Conservation (phyloP, 225 moss, liverwort and hornwort species). For the Takakia lepidozioides region DNA sequence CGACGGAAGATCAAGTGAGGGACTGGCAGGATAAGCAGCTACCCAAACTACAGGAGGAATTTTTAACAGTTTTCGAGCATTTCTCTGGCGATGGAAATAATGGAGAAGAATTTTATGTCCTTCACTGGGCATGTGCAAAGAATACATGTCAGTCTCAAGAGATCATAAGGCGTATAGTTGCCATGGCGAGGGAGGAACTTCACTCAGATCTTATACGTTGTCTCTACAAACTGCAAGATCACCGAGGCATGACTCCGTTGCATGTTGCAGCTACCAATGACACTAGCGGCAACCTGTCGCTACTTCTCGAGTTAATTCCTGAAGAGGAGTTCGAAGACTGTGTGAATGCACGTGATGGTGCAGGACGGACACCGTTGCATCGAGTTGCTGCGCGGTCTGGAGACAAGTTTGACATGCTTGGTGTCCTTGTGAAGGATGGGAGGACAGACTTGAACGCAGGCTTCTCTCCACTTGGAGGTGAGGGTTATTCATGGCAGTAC, state of each 20-base stretch:
- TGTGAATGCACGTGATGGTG: constrained; percentile 16
- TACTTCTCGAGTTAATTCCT: not conserved
- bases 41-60: not conserved
- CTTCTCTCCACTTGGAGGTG: constrained; percentile 7
- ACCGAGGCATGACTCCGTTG: constrained; percentile 24
- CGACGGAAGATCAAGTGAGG: no score
- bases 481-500: no score
- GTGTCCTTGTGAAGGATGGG: constrained; percentile 10
- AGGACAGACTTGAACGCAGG: constrained; percentile 17
- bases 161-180: constrained; percentile 4
- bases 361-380: constrained; percentile 28
- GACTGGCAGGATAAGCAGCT: not conserved
- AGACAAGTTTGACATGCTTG: not conserved
- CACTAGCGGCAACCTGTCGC: not conserved
- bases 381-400: constrained; percentile 13
- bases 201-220: not conserved
- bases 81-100: not conserved
- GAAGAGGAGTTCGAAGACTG: constrained; percentile 8
- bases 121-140: constrained; percentile 18
- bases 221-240: constrained; percentile 22
- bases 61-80: not conserved
- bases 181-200: not conserved
- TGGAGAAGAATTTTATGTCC: constrained; percentile 6
- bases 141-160: not conserved
- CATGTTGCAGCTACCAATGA: constrained; percentile 28